Base-by-base conservation (phyloP, 768 basidiomycete genomes). In the Suillus lakei region DNA sequence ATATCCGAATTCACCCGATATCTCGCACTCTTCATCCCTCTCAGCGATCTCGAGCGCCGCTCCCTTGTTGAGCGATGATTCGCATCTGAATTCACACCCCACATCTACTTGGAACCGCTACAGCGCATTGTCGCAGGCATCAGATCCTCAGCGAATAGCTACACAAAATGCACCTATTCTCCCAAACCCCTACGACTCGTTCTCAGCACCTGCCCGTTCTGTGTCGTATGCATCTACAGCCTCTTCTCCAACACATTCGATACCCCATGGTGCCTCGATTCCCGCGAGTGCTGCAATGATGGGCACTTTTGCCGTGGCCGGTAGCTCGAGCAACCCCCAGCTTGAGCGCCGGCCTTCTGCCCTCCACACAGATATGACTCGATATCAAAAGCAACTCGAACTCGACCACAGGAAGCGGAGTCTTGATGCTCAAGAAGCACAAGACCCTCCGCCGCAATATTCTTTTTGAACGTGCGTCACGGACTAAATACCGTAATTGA, bases 301-400 rank as follows among this genome's bases (percentile, higher is more conserved):
- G 7, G 30, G 28, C 58, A 87, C 78, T 72, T 96, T 96, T 75
- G 96, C 95, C 70, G 96, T 93, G 3, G 88, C 89, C 3, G 96
- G 82, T 3, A 94, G 64, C 9, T 70, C 76, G 18, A 84, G 66
- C 28, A 26, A 28, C 23, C 21, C 39, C 12, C 58, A 59, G 39
- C 58, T 26, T 39, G 39, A 63, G 54, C 43, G 62, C 38, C 30
- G 44, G 18, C 48, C 34, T 12, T 67, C 66, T 39, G 51, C 58
- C 16, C 66, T 67, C 54, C 66, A 67, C 39, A 36, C 28, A 30
- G 64, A 67, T 44, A 30, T 67, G 56, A 30, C 50, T 36, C 64
- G 26, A n/a, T 41, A 67, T 55, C 66, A 67, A 32, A 67, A 67
- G 34, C 38, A 65, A 51, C 56, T 67, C 3, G 66, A 67, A 39